A percentile compares a stretch with the other conserved stretches of the same genome.
phyloP scores from a whole-genome alignment of 441 rosid species.

The Adansonia rubrostipa region DNA sequence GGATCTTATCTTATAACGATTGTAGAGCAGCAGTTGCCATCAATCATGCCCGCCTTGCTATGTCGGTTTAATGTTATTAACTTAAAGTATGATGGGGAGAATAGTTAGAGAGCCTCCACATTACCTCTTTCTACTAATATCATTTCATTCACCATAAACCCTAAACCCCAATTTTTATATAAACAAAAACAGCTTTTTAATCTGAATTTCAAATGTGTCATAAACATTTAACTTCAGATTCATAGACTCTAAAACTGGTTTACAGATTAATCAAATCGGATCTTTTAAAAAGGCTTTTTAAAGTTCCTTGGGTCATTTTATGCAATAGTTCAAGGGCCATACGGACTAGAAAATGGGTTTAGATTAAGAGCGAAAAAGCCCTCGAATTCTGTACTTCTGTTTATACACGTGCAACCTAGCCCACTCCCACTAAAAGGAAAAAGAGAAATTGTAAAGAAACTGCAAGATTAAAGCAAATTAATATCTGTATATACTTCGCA shows the following conservation, averaged over 20 bases:
- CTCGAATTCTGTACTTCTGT: not conserved
- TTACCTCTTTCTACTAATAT: constrained; percentile 14
- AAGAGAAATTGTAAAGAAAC: no score
- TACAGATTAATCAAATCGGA: not conserved
- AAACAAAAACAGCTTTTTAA: no score
- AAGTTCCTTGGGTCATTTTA: not conserved
- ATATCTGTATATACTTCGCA: no score
- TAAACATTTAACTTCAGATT: no score
- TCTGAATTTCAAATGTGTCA: no score
- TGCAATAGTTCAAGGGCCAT: not conserved
- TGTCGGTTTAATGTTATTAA: not conserved
- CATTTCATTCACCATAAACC: no score
- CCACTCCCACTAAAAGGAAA: no score
- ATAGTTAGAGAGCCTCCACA: not conserved
- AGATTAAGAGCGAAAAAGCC: not conserved
- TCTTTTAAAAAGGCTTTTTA: not conserved
- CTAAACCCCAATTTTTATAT: no score
- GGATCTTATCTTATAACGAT: not conserved
- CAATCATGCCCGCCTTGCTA: not conserved
- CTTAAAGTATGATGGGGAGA: no score
- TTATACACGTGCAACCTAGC: no score
- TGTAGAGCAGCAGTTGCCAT: not conserved
- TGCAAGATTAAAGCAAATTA: no score
- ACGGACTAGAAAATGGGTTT: not conserved
- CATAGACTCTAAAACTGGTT: not conserved